Evolutionary conservation across 495 filamentous ascomycete genomes (phyloP), one percentile per base, ranked within the genome.

Genomic region (Baudoinia panamericana): DNA sequence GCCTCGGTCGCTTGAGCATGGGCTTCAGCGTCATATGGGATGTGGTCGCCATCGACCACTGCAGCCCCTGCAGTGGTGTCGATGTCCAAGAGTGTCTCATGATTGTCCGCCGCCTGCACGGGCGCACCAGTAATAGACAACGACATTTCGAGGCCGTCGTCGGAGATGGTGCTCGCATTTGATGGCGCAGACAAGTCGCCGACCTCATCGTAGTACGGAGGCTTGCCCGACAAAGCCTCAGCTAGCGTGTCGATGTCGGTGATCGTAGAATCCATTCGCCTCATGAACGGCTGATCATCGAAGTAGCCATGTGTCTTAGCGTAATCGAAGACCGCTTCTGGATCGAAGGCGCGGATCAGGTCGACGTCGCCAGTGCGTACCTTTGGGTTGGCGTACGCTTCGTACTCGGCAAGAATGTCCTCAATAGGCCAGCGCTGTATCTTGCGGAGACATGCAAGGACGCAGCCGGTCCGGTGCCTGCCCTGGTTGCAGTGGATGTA

Each of bases 401-500:
- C 59, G 55, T 88, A 93, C 53, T 93, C 84, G 20, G 64, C 54
- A 25, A 83, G 52, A 37, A 78, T 71, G 22, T 63, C 59, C 2
- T 63, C 48, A 3, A 72, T 43, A 6, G 68, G 57, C 76, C 78
- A 80, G 2, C 74, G 73, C 25, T 67, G 61, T 9, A 74, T 48
- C 51, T 77, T 79, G 25, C 84, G 74, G 25, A 90, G 65, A 40
- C 76, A 73, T 15, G 67, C 84, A 29, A 84, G 68, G 8, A 84
- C 73, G 51, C 84, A 90, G 26, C 84, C 84, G 21, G 84, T 92
- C 17, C 84, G 80, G 51, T 93, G 84, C 72, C 81, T 85, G 44
- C 84, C 84, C 50, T 90, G 84, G 51, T 93, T 93, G 62, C 84
- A 93, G 51, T 93, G 84, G 23, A 93, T 73, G 26, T 90, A 63